Evolutionary conservation across 805 yeast genomes (phyloP), one percentile per base, ranked within the genome.

Genomic region (Nakazawaea populi): DNA sequence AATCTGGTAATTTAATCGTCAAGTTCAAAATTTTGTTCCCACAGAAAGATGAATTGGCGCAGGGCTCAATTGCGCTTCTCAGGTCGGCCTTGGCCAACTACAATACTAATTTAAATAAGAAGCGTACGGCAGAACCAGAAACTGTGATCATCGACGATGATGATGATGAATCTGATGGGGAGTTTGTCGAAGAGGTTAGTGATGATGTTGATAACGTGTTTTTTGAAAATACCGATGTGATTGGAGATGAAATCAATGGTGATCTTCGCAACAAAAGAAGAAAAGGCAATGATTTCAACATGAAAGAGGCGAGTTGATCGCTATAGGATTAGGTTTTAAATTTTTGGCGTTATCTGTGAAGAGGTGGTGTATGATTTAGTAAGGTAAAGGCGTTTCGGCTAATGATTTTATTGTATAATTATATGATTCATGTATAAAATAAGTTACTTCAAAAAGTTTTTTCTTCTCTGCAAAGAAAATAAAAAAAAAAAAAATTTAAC

Each of bases 11-110:
- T 66, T 67, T 85, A 58, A 73, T 81, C 42, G 67, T 85, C 54
- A 75, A 76, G 56, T 85, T 85, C 61, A 69, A 73, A 24, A 75
- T 85, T 43, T 71, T 71, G 46, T 83, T 81, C 72, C 90, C 91
- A 36, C 62, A 60, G 29, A 59, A 65, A 49, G 63, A 65, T 54
- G 72, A 73, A 44, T 64, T 79, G 32, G 55, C 71, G 18, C 78
- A 75, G 55, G 71, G 68, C 18, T 60, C 62, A 39, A 51, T 58
- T 35, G 43, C 34, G 29, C 29, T 58, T 42, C 43, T 61, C 38
- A 46, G 53, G 40, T 52, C 52, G 38, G 60, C 59, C 1, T 55
- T 63, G 24, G 40, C 14, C 6, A 37, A 37, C n/a, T 11, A 1
- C 18, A 12, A n/a, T 12, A 37, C 8, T 40, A 30, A 11, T n/a